A percentile compares a stretch with the other conserved stretches of the same genome.
Conservation (phyloP, 1,139 yeast species). For the Geotrichum macrosporum region DNA sequence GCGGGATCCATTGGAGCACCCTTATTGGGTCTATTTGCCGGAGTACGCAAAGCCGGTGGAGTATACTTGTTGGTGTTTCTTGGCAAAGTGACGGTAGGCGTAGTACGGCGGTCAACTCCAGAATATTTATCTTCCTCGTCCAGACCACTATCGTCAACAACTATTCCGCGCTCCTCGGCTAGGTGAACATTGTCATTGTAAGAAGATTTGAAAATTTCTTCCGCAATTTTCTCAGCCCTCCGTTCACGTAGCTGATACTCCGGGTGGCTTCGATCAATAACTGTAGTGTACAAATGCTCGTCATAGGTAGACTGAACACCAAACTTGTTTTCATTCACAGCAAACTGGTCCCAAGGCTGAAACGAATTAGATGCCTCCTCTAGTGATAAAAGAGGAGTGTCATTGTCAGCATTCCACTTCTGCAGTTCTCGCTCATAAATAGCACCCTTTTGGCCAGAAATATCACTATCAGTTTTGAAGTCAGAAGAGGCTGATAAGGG, state of each 20-base stretch:
- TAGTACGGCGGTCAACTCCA: conserved; percentile 57
- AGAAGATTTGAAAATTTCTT: conserved; percentile 70
- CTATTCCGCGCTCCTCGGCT: conserved; percentile 87
- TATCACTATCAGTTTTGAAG: conserved; percentile 83
- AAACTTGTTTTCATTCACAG: conserved; percentile 79
- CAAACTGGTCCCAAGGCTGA: conserved; percentile 83
- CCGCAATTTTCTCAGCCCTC: conserved; percentile 74
- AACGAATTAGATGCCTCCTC: conserved; percentile 39
- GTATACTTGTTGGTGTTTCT: conserved; percentile 48
- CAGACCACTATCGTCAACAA: conserved; percentile 74
- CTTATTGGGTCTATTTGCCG: conserved; percentile 23
- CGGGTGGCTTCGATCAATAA: conserved; percentile 69
- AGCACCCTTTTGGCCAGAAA: conserved; percentile 47
- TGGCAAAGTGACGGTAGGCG: conserved; percentile 12
- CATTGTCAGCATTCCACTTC: conserved; percentile 78
- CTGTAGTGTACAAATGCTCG: conserved; percentile 85
- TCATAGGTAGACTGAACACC: conserved; percentile 85
- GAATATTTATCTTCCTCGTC: conserved; percentile 97
- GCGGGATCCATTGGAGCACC: conserved; percentile 58
- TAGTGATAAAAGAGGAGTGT: conserved; percentile 32
- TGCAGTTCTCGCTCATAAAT: conserved; percentile 67
- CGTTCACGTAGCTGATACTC: conserved; percentile 61
- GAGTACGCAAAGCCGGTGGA: conserved; percentile 60
- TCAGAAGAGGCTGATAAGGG: conserved; percentile 14
- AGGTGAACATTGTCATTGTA: conserved; percentile 67